Evolutionary conservation across 139 green algal species (phyloP).

Genomic region (Spirogloea muscicola): DNA sequence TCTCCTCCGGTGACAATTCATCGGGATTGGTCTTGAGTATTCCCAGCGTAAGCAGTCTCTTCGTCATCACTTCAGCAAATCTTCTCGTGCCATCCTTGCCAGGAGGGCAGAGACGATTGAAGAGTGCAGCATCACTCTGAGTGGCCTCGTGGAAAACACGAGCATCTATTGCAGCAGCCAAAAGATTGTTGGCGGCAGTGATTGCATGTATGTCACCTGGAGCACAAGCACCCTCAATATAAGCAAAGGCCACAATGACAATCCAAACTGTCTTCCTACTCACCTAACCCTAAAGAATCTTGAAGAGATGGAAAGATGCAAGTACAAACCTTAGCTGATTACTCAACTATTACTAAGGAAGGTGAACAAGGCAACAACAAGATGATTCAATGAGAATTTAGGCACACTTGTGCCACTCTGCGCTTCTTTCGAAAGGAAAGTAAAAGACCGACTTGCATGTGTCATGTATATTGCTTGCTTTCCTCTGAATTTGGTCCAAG

Average conservation of each 20-base stretch:
- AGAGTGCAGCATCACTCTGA: conserved; percentile 77
- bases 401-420: too few species aligned
- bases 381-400: too few species aligned
- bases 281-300: too few species aligned
- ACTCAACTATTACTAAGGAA: too few species aligned
- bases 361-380: too few species aligned
- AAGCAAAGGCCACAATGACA: background rate
- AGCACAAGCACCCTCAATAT: conserved; percentile 47
- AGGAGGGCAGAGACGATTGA: conserved; percentile 76
- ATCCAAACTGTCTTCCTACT: too few species aligned
- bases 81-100: conserved; percentile 64
- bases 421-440: too few species aligned
- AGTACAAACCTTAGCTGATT: too few species aligned
- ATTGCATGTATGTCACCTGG: conserved; percentile 37
- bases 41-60: conserved; percentile 82
- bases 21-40: conserved; percentile 85
- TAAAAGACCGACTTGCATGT: too few species aligned
- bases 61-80: conserved; percentile 87
- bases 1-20: conserved; percentile 82
- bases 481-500: too few species aligned
- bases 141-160: conserved; percentile 95
- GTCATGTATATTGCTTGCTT: too few species aligned
- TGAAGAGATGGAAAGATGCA: too few species aligned
- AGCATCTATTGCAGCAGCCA: conserved; percentile 90
- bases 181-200: conserved; percentile 87